A percentile compares a stretch with the other conserved stretches of the same genome.
phyloP scores from a whole-genome alignment of 805 yeast genomes.

The Starmera quercuum region DNA sequence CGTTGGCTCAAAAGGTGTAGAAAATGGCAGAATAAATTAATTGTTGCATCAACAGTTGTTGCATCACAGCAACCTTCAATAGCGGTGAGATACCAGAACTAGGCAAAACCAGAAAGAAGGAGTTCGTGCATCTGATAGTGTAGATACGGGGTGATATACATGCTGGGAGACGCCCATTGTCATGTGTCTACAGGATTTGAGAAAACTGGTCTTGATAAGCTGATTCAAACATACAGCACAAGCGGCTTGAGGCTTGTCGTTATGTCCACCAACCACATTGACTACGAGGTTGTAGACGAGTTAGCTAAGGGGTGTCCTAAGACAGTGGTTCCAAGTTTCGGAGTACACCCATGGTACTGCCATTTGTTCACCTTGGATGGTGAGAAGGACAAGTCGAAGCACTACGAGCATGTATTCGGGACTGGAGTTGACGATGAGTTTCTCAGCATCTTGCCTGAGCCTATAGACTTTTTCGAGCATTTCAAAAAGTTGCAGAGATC shows the following conservation, averaged over 20 bases:
- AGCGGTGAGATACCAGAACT: too few species aligned
- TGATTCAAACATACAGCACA: too few species aligned
- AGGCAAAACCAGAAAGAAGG: too few species aligned
- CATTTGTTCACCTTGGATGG: conserved; percentile 43
- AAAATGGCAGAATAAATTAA: too few species aligned
- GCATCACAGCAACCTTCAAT: too few species aligned
- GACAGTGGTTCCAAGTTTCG: conserved; percentile 40
- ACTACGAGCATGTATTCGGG: conserved; percentile 48
- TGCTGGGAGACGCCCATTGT: conserved; percentile 30
- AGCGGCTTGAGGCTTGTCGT: too few species aligned
- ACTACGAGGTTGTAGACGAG: conserved; percentile 20
- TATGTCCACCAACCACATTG: conserved; percentile 43
- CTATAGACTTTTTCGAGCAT: conserved; percentile 34
- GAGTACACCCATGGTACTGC: conserved; percentile 90
- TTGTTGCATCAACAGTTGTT: too few species aligned
- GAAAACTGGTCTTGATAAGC: conserved; percentile 13
- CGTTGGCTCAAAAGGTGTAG: too few species aligned
- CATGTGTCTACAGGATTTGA: conserved; percentile 23
- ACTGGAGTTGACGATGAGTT: conserved; percentile 24
- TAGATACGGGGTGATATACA: too few species aligned
- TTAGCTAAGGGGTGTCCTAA: conserved; percentile 12
- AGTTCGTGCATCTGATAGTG: too few species aligned
- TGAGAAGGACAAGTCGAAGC: conserved; percentile 32
- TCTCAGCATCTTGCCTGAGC: conserved; percentile 50
- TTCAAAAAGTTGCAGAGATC: conserved; percentile 16